Evolutionary conservation across 2,329 filamentous ascomycete genomes (phyloP), one percentile per base, ranked within the genome.

Genomic region (Dothistroma septosporum): DNA sequence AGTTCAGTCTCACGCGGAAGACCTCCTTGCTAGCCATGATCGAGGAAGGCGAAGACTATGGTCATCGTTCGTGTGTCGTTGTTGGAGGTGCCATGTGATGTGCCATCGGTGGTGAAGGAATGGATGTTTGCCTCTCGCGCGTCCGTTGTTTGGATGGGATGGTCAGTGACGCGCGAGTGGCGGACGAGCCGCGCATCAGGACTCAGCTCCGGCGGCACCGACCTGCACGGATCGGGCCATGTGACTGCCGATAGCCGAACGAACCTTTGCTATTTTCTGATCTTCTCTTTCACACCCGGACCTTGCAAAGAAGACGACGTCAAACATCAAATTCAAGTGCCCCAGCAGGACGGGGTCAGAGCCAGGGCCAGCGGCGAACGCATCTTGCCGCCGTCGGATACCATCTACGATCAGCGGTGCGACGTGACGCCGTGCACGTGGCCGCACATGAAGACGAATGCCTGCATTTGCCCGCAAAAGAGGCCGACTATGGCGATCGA

Each of bases 1-100:
- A 96, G 75, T 99, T 97, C 72, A 99, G 81, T 69, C 92, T 89
- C 73, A 99, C 87, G 69, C 90, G 89, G 78, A 99, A 97, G 55
- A 63, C 55, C 33, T 64, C 56, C 24, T 61, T 60, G 52, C 59
- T 62, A 65, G 67, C 70, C 70, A 73, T 72, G 62, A 53, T 72
- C 69, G 59, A 59, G 62, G 59, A 68, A 65, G n/a, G 49, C 8
- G 28, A 31, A 48, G 33, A 19, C 41, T 32, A 31, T 57, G 35
- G 67, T 72, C 69, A 72, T 72, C 63, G 63, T 70, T 53, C 33
- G 54, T 8, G 31, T 5, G 44, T 21, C 46, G 52, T 37, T 8
- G 41, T 59, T 32, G 31, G 19, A 33, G 11, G 47, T 9, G 22
- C 28, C 55, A 35, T 55, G 50, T 14, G 28, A 35, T 37, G 50